Evolutionary conservation across 108 stramenopile species (phyloP).

Genomic region (Pseudonitzschia pungens): DNA sequence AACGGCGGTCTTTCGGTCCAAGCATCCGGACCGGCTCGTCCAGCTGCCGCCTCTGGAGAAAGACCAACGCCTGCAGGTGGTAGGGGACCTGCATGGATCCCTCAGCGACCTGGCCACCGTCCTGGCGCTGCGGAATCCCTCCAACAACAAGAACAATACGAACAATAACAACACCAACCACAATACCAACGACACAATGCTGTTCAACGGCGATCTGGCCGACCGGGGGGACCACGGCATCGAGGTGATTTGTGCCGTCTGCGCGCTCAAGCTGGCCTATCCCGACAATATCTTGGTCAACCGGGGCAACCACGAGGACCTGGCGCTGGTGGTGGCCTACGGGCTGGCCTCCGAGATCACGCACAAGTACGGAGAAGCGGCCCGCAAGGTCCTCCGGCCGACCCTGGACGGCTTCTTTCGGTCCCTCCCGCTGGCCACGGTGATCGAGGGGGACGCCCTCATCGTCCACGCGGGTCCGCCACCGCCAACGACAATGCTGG

Average conservation of each 20-base stretch:
- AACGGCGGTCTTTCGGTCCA: not conserved
- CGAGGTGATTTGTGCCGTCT: constrained; percentile 36
- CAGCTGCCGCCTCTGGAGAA: not conserved
- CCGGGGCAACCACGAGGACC: constrained; percentile 53
- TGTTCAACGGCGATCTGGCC: constrained; percentile 52
- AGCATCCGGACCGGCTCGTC: not conserved
- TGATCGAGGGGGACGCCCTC: constrained; percentile 20
- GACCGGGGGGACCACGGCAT: constrained; percentile 46
- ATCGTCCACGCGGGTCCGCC: constrained; percentile 36
- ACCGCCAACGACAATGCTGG: not conserved
- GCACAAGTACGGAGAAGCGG: constrained; percentile 25
- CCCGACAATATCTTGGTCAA: constrained; percentile 33
- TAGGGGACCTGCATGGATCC: constrained; percentile 50
- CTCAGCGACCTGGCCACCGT: constrained; percentile 34
- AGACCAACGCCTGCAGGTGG: constrained; percentile 23
- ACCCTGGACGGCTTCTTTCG: constrained; percentile 22
- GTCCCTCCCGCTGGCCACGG: constrained; percentile 18
- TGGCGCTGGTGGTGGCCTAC: constrained; percentile 35
- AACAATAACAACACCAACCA: too few species aligned
- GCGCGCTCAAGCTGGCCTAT: constrained; percentile 26
- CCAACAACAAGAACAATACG: too few species aligned
- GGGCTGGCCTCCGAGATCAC: constrained; percentile 38
- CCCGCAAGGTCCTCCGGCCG: constrained; percentile 3
- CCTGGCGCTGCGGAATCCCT: constrained; percentile 24
- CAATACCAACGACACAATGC: too few species aligned